Percentiles rank a stretch among this genome's conserved stretches.
Evolutionary conservation across 2,329 filamentous ascomycete genomes (phyloP).

Genomic region (Diaporthe citrichinensis): DNA sequence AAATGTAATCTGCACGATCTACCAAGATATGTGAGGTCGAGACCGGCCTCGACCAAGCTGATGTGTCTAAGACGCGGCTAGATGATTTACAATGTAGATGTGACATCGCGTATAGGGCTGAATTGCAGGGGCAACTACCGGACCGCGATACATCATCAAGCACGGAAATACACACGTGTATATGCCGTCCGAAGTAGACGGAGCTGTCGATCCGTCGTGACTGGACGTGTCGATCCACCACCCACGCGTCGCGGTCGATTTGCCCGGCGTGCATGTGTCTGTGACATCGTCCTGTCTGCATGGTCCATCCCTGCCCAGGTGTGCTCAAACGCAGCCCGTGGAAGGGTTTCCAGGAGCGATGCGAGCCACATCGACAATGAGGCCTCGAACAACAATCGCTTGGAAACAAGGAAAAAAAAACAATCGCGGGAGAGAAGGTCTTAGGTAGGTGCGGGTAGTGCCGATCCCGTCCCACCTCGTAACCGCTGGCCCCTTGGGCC

Average conservation of each 20-base stretch:
- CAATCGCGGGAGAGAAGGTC: background rate
- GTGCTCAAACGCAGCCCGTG: background rate
- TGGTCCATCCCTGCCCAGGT: background rate
- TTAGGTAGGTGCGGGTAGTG: slow-evolving; percentile 30
- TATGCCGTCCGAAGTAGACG: background rate
- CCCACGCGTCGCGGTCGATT: too few species aligned
- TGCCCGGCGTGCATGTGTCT: background rate
- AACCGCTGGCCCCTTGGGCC: background rate
- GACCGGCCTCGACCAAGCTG: background rate
- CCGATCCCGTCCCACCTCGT: slow-evolving; percentile 19
- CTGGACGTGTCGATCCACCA: background rate
- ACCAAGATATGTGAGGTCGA: background rate
- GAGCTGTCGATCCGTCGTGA: background rate
- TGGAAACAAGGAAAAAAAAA: background rate
- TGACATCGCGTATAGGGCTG: slow-evolving; percentile 23
- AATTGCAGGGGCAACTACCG: background rate
- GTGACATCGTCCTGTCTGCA: background rate
- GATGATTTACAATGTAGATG: background rate
- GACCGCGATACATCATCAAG: background rate
- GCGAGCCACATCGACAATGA: background rate
- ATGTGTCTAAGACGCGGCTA: background rate
- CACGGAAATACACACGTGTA: background rate
- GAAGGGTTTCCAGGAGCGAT: background rate
- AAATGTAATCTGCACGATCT: background rate
- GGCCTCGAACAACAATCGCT: background rate